phyloP scores from a whole-genome alignment of 495 filamentous ascomycete species.

The Bacidia rubella region DNA sequence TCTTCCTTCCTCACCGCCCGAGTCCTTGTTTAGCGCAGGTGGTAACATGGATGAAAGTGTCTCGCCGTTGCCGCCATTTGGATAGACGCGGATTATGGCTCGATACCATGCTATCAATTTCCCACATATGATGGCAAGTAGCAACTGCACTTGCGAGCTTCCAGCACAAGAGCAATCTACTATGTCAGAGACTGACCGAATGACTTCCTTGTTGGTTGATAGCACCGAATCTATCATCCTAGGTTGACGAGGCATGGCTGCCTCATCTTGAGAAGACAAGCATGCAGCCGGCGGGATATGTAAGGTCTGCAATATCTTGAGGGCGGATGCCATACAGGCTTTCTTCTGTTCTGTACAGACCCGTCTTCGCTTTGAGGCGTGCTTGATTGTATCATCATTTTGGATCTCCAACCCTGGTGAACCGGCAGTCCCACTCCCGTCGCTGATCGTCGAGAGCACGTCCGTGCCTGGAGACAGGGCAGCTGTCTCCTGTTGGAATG shows the following conservation, averaged over 20 bases:
- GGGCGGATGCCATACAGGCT: slow-evolving; percentile 4
- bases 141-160: slow-evolving; percentile 4
- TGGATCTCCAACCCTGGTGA: neutral
- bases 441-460: neutral
- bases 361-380: neutral
- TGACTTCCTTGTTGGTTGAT: slow-evolving; percentile 5
- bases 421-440: neutral
- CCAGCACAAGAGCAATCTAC: slow-evolving; percentile 2
- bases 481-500: neutral
- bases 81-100: slow-evolving; percentile 1
- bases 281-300: slow-evolving; percentile 7
- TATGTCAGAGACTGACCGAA: slow-evolving; percentile 7
- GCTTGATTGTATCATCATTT: neutral
- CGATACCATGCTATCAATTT: slow-evolving; percentile 12
- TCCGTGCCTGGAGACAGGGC: neutral
- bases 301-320: slow-evolving; percentile 5
- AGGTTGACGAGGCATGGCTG: neutral
- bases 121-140: slow-evolving; percentile 7
- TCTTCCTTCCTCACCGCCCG: neutral
- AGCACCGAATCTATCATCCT: slow-evolving; percentile 10
- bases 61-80: neutral
- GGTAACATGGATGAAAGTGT: too few species aligned
- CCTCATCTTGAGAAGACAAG: neutral
- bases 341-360: neutral
- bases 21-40: neutral